Conservation (phyloP, 805 yeast species). For the Candida andamanensis region DNA sequence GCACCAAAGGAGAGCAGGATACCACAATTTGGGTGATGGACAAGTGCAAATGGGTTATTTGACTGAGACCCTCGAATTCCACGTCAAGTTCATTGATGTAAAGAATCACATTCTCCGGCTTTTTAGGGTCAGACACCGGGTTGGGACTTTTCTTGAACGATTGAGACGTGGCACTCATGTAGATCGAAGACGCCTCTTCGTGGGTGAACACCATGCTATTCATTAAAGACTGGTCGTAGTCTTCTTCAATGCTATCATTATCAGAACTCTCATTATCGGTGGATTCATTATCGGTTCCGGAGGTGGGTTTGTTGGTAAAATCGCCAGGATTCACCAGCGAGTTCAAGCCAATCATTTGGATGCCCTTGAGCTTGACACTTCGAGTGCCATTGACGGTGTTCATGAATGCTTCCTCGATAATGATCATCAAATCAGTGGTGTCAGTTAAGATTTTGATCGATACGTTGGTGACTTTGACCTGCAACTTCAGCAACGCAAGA, state of each 20-base stretch:
- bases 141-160: constrained; percentile 20
- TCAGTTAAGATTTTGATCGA: constrained; percentile 48
- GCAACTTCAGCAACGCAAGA: constrained; percentile 58
- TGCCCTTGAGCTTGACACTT: constrained; percentile 32
- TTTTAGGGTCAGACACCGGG: not conserved
- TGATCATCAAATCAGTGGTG: constrained; percentile 27
- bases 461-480: constrained; percentile 44
- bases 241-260: constrained; percentile 16
- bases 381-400: constrained; percentile 45
- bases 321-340: constrained; percentile 36
- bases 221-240: constrained; percentile 31
- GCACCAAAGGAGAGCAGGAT: constrained; percentile 41
- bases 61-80: constrained; percentile 45
- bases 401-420: constrained; percentile 27
- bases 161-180: constrained; percentile 75
- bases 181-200: constrained; percentile 64
- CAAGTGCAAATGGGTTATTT: constrained; percentile 30
- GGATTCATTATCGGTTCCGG: constrained; percentile 13
- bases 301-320: constrained; percentile 21
- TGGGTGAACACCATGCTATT: constrained; percentile 63
- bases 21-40: constrained; percentile 37
- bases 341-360: constrained; percentile 35
- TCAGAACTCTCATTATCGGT: constrained; percentile 1
- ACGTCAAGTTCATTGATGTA: constrained; percentile 33
- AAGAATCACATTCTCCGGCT: constrained; percentile 11